These are phyloP conservation scores for Alternaria novae-zelandiae DNA, from an alignment of 2,329 filamentous ascomycete genomes.

Conservation along the genomic window DNA sequence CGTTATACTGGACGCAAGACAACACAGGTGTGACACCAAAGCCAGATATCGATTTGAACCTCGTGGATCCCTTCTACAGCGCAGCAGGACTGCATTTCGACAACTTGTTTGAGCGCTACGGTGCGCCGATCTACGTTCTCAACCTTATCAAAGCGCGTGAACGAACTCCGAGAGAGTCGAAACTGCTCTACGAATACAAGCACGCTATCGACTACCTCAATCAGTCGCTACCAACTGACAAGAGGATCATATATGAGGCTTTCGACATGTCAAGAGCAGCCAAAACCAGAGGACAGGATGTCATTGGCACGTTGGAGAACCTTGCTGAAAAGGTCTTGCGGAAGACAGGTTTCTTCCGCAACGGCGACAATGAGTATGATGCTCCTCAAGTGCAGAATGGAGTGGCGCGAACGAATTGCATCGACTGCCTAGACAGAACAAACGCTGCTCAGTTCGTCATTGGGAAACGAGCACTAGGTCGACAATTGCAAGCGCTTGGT, in stretches of 20 bases:
- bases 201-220: slow-evolving; percentile 90
- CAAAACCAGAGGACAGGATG: slow-evolving; percentile 88
- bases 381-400: slow-evolving; percentile 82
- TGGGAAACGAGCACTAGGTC: slow-evolving; percentile 88
- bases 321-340: slow-evolving; percentile 88
- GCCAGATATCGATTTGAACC: slow-evolving; percentile 91
- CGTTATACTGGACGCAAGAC: slow-evolving; percentile 96
- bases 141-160: slow-evolving; percentile 89
- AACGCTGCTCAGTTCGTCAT: slow-evolving; percentile 99
- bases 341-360: slow-evolving; percentile 92
- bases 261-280: slow-evolving; percentile 98
- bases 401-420: slow-evolving; percentile 93
- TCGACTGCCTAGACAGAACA: slow-evolving; percentile 95
- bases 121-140: slow-evolving; percentile 86
- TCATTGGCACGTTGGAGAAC: slow-evolving; percentile 87
- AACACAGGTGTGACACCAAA: slow-evolving; percentile 94
- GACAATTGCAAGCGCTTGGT: slow-evolving; percentile 90
- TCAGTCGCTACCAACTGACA: slow-evolving; percentile 82
- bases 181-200: slow-evolving; percentile 85
- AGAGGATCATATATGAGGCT: slow-evolving; percentile 90
- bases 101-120: slow-evolving; percentile 91
- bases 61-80: slow-evolving; percentile 95
- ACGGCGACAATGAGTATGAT: slow-evolving; percentile 74
- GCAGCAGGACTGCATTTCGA: slow-evolving; percentile 95
- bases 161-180: slow-evolving; percentile 87